Percentiles rank a stretch among this genome's conserved stretches.
Conservation (phyloP, 768 basidiomycete genomes). For the Amanita pallidorosea region DNA sequence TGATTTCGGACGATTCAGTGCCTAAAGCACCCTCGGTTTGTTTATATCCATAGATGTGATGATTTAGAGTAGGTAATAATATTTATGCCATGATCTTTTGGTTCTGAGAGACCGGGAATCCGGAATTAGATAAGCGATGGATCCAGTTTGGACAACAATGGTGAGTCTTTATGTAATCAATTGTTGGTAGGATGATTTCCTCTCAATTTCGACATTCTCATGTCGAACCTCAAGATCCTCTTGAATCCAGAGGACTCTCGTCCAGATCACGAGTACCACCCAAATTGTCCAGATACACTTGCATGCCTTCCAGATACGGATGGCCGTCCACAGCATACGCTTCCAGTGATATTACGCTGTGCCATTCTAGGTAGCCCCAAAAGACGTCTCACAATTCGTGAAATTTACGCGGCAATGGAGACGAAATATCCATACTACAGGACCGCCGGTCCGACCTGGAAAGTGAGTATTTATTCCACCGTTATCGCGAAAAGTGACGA, state of each 20-base stretch:
- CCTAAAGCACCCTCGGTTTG: conserved; percentile 6
- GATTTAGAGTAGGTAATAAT: neutral
- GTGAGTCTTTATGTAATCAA: conserved; percentile 6
- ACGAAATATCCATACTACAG: conserved; percentile 75
- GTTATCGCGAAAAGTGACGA: neutral
- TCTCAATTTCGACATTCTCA: conserved; percentile 13
- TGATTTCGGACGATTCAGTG: conserved; percentile 11
- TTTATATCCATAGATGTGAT: too few species aligned
- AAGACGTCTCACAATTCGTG: conserved; percentile 70
- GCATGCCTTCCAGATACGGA: conserved; percentile 71
- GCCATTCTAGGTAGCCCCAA: conserved; percentile 71
- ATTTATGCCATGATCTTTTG: conserved; percentile 4
- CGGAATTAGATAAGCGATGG: neutral
- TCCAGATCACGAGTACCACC: conserved; percentile 45
- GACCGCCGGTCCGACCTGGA: conserved; percentile 77
- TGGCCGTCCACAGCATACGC: conserved; percentile 72
- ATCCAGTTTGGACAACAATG: conserved; percentile 7
- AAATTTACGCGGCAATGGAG: conserved; percentile 84
- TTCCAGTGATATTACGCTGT: conserved; percentile 77
- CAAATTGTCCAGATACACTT: conserved; percentile 69
- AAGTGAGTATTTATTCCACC: conserved; percentile 33
- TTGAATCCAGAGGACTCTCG: conserved; percentile 42
- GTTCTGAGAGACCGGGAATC: neutral
- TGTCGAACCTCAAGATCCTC: conserved; percentile 47
- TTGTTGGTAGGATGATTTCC: conserved; percentile 6